Percentiles rank a stretch among this genome's conserved stretches.
These are phyloP conservation scores for Fomitopsis betulina DNA, from an alignment of 1,284 basidiomycete species.

Conservation along the genomic window DNA sequence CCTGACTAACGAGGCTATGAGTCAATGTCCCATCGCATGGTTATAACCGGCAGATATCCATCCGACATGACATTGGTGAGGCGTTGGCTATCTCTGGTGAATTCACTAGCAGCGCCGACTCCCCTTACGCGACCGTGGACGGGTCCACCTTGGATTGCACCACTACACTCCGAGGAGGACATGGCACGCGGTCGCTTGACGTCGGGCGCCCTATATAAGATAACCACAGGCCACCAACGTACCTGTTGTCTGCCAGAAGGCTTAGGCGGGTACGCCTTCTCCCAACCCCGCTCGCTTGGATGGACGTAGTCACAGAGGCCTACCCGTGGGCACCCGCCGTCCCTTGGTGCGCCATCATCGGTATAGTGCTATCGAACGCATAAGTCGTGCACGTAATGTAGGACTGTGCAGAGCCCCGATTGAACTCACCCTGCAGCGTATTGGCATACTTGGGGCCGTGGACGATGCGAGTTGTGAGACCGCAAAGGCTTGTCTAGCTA, in stretches of 20 bases:
- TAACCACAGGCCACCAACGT: background rate
- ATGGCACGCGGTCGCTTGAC: background rate
- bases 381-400: background rate
- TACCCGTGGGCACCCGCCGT: constrained; percentile 11
- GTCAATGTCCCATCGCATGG: background rate
- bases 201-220: too few relatives aligned
- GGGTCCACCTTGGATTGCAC: too few relatives aligned
- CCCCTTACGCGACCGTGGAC: too few relatives aligned
- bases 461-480: too few relatives aligned
- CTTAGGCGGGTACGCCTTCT: constrained; percentile 3
- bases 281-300: constrained; percentile 20
- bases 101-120: too few relatives aligned
- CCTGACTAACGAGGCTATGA: background rate
- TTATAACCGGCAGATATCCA: too few relatives aligned
- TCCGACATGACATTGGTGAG: too few relatives aligned
- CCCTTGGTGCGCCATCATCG: constrained; percentile 14
- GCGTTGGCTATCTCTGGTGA: too few relatives aligned
- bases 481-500: too few relatives aligned
- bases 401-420: background rate
- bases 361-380: constrained; percentile 16
- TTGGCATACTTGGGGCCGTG: constrained; percentile 4
- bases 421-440: constrained; percentile 14
- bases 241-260: background rate
- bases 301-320: constrained; percentile 20
- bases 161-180: too few relatives aligned